Percentiles rank a stretch among this genome's conserved stretches.
Conservation (phyloP, 2,329 filamentous ascomycete genomes). For the Exophiala bonariae region DNA sequence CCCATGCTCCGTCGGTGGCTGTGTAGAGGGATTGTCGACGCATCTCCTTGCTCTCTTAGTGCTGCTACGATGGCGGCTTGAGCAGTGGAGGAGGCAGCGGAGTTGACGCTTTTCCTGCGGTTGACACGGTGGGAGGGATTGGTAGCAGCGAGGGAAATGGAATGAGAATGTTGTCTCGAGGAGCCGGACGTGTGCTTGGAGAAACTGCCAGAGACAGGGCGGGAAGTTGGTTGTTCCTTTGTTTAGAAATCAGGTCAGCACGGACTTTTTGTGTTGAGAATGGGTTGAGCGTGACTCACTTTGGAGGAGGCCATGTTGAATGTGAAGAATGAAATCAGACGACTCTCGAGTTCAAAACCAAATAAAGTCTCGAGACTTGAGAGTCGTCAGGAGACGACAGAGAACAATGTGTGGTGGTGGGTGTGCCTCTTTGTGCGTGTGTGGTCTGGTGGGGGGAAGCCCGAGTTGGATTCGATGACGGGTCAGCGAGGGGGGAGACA, state of each 20-base stretch:
- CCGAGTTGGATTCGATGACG: slow-evolving; percentile 8
- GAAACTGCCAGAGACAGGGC: slow-evolving; percentile 29
- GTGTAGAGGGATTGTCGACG: slow-evolving; percentile 57
- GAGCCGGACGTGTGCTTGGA: slow-evolving; percentile 26
- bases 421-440: background rate
- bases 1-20: slow-evolving; percentile 66
- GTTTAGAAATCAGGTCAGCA: slow-evolving; percentile 25
- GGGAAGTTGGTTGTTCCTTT: slow-evolving; percentile 28
- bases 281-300: slow-evolving; percentile 15
- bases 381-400: slow-evolving; percentile 24
- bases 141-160: slow-evolving; percentile 72
- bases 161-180: slow-evolving; percentile 66
- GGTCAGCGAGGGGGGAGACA: slow-evolving; percentile 9
- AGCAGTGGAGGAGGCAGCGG: slow-evolving; percentile 71
- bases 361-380: slow-evolving; percentile 23
- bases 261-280: slow-evolving; percentile 14
- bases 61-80: slow-evolving; percentile 68
- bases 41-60: slow-evolving; percentile 63
- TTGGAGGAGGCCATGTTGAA: slow-evolving; percentile 24
- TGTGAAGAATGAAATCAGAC: slow-evolving; percentile 13
- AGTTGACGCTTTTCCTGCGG: slow-evolving; percentile 88
- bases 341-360: slow-evolving; percentile 26
- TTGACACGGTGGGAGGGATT: slow-evolving; percentile 83
- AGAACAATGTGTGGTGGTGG: slow-evolving; percentile 7
- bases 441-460: slow-evolving; percentile 16